These are phyloP conservation scores for Candida smagusa DNA, from an alignment of 1,139 yeast genomes.

Conservation along the genomic window DNA sequence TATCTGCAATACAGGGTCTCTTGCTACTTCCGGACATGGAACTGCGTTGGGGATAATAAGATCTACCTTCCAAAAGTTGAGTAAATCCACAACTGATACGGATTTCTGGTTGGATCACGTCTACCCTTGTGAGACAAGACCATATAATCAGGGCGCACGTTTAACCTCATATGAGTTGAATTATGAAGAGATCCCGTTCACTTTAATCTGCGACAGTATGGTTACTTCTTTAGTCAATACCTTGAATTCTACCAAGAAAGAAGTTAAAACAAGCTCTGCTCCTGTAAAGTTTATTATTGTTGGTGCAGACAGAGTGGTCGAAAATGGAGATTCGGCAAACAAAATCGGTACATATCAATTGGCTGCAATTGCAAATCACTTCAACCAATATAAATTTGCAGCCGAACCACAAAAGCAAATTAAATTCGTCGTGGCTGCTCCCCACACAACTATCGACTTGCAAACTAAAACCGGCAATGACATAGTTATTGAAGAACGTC, in stretches of 20 bases:
- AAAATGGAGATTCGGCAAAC: conserved; percentile 93
- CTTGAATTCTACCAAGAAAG: conserved; percentile 16
- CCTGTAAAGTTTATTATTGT: conserved; percentile 85
- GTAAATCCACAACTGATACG: conserved; percentile 20
- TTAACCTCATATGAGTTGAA: conserved; percentile 87
- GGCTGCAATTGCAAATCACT: conserved; percentile 57
- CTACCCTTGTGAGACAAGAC: conserved; percentile 91
- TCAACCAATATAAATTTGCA: conserved; percentile 32
- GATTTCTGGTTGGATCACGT: conserved; percentile 58
- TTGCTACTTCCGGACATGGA: conserved; percentile 97
- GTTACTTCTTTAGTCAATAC: conserved; percentile 66
- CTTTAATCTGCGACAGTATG: conserved; percentile 89
- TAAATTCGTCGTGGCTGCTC: conserved; percentile 91
- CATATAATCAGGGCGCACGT: conserved; percentile 95
- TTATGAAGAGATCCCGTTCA: conserved; percentile 82
- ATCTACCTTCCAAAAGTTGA: conserved; percentile 52
- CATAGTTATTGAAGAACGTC: conserved; percentile 85
- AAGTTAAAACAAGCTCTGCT: conserved; percentile 27
- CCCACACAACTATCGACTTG: conserved; percentile 82
- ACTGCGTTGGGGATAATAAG: conserved; percentile 93
- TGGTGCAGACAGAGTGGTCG: conserved; percentile 97
- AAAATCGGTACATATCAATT: conserved; percentile 95
- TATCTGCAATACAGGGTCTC: conserved; percentile 81
- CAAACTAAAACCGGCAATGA: conserved; percentile 64
- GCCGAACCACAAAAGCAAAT: conserved; percentile 46